These are phyloP conservation scores for Colletotrichum gloeosporioides DNA, from an alignment of 2,329 filamentous ascomycete species.

Conservation along the genomic window DNA sequence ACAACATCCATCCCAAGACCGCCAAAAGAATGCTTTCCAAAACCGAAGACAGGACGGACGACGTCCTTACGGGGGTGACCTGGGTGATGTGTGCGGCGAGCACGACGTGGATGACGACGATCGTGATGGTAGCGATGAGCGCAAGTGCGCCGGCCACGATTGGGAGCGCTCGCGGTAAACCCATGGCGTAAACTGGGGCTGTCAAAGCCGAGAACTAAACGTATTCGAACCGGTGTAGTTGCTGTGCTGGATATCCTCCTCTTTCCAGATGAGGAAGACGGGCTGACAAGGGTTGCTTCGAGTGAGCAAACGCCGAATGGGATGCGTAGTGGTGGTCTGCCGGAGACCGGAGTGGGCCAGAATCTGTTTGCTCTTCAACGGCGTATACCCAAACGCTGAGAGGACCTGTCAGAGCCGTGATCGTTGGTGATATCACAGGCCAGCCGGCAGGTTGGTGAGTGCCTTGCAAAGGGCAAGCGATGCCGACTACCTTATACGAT, in stretches of 20 bases:
- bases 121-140: slow-evolving; percentile 41
- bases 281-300: background rate
- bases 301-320: background rate
- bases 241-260: background rate
- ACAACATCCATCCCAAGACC: slow-evolving; percentile 36
- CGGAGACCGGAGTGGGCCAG: slow-evolving; percentile 14
- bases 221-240: background rate
- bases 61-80: slow-evolving; percentile 35
- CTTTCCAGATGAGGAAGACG: background rate
- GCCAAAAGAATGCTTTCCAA: slow-evolving; percentile 43
- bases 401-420: background rate
- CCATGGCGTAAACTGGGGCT: slow-evolving; percentile 32
- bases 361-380: slow-evolving; percentile 1
- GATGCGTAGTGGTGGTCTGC: background rate
- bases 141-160: slow-evolving; percentile 40
- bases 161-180: slow-evolving; percentile 37
- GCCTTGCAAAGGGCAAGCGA: background rate
- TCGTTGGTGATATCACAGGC: background rate
- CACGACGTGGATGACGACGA: slow-evolving; percentile 44
- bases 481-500: background rate
- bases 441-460: background rate
- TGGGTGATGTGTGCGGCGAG: slow-evolving; percentile 37
- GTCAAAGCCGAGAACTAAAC: slow-evolving; percentile 6
- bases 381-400: background rate
- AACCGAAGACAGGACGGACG: slow-evolving; percentile 42